Conservation (phyloP, 345 rosid species). For the Lepidium aucheri region DNA sequence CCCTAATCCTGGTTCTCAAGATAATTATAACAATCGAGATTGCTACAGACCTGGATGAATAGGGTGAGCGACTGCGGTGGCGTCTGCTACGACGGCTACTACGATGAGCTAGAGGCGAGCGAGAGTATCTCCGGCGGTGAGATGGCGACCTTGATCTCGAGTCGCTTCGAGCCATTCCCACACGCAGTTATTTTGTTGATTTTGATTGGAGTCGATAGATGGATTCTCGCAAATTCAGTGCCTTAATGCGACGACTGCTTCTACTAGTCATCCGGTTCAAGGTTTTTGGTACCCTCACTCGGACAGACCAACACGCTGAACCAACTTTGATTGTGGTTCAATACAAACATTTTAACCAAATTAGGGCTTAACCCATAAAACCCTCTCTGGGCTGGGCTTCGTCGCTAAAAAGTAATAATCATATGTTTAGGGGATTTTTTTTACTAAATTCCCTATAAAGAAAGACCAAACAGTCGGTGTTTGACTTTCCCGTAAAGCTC, state of each 20-base stretch:
- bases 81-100: constrained; percentile 43
- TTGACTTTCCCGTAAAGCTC: background rate
- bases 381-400: no score
- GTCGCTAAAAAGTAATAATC: no score
- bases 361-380: no score
- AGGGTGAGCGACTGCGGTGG: constrained; percentile 31
- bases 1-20: background rate
- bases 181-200: background rate
- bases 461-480: no score
- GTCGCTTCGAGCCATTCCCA: constrained; percentile 42
- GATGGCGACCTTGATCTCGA: constrained; percentile 62
- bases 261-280: background rate
- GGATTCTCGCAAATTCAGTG: background rate
- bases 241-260: background rate
- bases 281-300: background rate
- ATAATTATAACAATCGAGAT: background rate
- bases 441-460: no score
- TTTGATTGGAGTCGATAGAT: background rate
- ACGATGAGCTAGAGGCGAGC: constrained; percentile 23
- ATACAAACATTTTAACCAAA: background rate
- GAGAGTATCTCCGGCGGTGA: constrained; percentile 42
- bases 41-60: constrained; percentile 21
- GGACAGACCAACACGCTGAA: background rate
- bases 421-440: no score
- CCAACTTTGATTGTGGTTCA: constrained; percentile 1